Conservation (phyloP, 495 filamentous ascomycete species). For the Aspergillus heteromorphus region DNA sequence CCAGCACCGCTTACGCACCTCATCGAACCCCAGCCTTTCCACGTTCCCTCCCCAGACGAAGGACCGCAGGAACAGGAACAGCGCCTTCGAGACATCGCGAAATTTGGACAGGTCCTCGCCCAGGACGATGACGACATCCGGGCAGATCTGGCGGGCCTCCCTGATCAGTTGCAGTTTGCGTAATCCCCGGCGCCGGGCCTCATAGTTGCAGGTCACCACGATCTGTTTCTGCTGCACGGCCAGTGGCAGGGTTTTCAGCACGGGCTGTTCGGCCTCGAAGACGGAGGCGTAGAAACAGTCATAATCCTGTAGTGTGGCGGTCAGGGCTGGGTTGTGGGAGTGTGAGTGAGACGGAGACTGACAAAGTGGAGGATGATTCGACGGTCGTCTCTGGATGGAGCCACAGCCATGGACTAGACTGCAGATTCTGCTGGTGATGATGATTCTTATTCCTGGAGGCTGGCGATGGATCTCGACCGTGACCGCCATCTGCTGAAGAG, state of each 20-base stretch:
- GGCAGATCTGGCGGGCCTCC: constrained; percentile 75
- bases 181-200: constrained; percentile 69
- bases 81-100: constrained; percentile 74
- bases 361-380: constrained; percentile 81
- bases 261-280: constrained; percentile 73
- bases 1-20: constrained; percentile 43
- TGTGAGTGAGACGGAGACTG: constrained; percentile 19
- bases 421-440: neutral
- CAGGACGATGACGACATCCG: constrained; percentile 76
- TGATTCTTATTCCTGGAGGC: neutral
- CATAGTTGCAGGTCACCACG: constrained; percentile 93
- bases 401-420: constrained; percentile 28
- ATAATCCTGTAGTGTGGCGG: constrained; percentile 57
- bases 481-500: neutral
- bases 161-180: constrained; percentile 77
- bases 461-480: neutral
- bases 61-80: constrained; percentile 62
- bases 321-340: neutral
- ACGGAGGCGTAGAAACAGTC: constrained; percentile 94
- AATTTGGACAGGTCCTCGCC: constrained; percentile 86
- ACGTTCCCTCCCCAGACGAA: constrained; percentile 70
- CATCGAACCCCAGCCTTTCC: constrained; percentile 83
- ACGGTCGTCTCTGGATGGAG: constrained; percentile 52
- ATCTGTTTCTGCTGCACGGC: constrained; percentile 84
- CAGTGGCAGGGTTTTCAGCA: constrained; percentile 64